Evolutionary conservation across 345 rosid species (phyloP), one percentile per base, ranked within the genome.

Genomic region (Firmiana major): DNA sequence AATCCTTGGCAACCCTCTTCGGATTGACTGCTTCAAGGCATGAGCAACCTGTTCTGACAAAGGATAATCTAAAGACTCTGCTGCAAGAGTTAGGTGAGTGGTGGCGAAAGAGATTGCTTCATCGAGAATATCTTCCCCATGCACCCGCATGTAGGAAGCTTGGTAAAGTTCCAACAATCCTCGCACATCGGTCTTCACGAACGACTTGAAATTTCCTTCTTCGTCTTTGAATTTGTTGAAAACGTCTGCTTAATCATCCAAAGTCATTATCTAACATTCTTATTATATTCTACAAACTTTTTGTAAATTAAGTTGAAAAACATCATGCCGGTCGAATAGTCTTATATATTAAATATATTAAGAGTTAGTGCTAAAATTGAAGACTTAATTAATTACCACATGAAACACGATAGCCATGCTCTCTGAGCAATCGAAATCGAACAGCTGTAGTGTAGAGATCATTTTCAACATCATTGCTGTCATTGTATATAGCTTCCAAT

Each of bases 111-210:
- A 0, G 0, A 77, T 67, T 46, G 81, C 85, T 54, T 82, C 82
- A 0, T 82, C 84, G 1, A 85, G 49, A 12, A 71, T 66, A 6
- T 55, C 64, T 13, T 83, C 88, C 2, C 76, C 79, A 3, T 42
- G 78, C 45, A 78, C 57, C 54, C 83, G 63, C 9, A 80, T 7
- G 62, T 68, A 71, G 19, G 86, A 68, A 24, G 87, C 87, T 63
- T 86, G 84, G 58, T 55, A 84, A 45, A 84, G 63, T 53, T 81
- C 62, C 48, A 87, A 11, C 45, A 87, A 36, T 2, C 80, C 86
- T 16, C 17, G 19, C 5, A 75, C 51, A n/a, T 87, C 78, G 0
- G 24, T 28, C 0, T n/a, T 55, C 2, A 84, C 1, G 9, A 58
- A n/a, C 68, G 73, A 43, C 75, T 78, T 70, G 57, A 87, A 84